phyloP scores from a whole-genome alignment of 768 basidiomycete genomes.

The Rhodotorula kratochvilovae region DNA sequence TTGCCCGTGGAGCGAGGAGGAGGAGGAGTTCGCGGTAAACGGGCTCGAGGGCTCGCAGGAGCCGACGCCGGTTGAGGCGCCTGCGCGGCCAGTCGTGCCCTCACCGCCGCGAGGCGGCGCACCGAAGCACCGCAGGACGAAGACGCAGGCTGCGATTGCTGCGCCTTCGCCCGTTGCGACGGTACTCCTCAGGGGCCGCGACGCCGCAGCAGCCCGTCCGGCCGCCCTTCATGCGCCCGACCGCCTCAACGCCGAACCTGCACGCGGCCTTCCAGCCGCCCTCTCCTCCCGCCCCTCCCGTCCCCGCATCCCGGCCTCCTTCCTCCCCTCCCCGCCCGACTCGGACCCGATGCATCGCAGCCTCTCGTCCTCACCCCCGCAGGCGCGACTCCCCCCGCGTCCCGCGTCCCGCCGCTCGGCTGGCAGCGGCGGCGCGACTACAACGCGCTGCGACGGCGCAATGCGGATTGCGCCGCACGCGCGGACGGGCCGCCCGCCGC shows the following conservation, averaged over 20 bases:
- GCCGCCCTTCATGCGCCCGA: conserved; percentile 57
- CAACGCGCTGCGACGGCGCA: conserved; percentile 22
- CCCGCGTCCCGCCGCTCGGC: not conserved
- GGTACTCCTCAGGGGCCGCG: not conserved
- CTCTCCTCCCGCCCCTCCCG: conserved; percentile 3
- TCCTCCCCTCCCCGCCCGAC: not conserved
- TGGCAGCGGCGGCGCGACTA: not conserved
- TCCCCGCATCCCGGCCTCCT: conserved; percentile 3
- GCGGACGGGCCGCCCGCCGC: conserved; percentile 60
- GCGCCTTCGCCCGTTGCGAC: not conserved
- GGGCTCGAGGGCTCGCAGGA: not conserved
- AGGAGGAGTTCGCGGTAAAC: not conserved
- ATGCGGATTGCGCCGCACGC: conserved; percentile 23
- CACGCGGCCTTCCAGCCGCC: conserved; percentile 29
- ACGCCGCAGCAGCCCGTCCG: conserved; percentile 19
- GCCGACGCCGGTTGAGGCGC: not conserved
- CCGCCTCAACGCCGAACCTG: conserved; percentile 67
- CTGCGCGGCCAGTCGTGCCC: not conserved
- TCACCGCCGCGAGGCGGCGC: conserved; percentile 59
- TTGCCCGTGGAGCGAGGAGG: conserved; percentile 40
- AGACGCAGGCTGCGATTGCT: conserved; percentile 5
- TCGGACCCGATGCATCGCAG: conserved; percentile 44
- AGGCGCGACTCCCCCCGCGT: conserved; percentile 42
- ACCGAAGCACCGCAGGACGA: conserved; percentile 17
- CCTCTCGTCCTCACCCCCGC: conserved; percentile 10